Percentiles rank a stretch among this genome's conserved stretches.
Conservation (phyloP, 176 grass and related monocot species). For the Cenchrus purpureus region DNA sequence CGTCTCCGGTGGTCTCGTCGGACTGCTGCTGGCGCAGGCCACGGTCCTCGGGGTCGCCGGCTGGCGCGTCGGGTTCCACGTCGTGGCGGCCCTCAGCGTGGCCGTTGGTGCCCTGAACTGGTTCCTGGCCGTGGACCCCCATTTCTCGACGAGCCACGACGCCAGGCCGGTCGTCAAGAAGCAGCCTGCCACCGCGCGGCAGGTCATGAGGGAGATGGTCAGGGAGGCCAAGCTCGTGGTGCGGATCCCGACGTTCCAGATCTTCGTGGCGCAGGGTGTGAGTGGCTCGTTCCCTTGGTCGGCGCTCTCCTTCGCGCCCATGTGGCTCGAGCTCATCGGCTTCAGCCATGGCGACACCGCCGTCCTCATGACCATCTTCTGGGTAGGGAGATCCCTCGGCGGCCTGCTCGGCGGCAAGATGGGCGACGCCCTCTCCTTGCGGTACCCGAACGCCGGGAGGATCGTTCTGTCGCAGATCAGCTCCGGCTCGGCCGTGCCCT, state of each 20-base stretch:
- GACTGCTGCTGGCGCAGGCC: conserved; percentile 63
- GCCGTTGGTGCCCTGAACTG: conserved; percentile 56
- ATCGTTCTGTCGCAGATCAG: conserved; percentile 78
- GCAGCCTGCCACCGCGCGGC: conserved; percentile 5
- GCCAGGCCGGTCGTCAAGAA: neutral
- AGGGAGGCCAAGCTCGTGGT: conserved; percentile 61
- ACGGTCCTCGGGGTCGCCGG: conserved; percentile 74
- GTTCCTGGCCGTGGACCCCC: conserved; percentile 55
- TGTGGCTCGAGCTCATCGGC: conserved; percentile 93
- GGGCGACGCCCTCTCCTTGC: conserved; percentile 56
- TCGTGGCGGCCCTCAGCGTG: conserved; percentile 63
- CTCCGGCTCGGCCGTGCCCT: conserved; percentile 55
- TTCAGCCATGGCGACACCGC: conserved; percentile 61
- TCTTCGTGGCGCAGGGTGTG: conserved; percentile 76
- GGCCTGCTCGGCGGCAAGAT: conserved; percentile 60
- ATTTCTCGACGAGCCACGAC: conserved; percentile 23
- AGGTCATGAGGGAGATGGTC: conserved; percentile 49
- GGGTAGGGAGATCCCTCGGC: conserved; percentile 54
- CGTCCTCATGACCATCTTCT: conserved; percentile 57
- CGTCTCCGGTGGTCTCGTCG: conserved; percentile 66
- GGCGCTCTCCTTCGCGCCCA: conserved; percentile 70
- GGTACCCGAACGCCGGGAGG: conserved; percentile 57
- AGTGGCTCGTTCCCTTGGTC: conserved; percentile 70
- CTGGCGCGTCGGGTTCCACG: conserved; percentile 82
- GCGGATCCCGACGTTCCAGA: conserved; percentile 67